Percentiles rank a stretch among this genome's conserved stretches.
These are phyloP conservation scores for Coprinopsis cinerea DNA, from an alignment of 768 basidiomycete genomes.

Conservation along the genomic window DNA sequence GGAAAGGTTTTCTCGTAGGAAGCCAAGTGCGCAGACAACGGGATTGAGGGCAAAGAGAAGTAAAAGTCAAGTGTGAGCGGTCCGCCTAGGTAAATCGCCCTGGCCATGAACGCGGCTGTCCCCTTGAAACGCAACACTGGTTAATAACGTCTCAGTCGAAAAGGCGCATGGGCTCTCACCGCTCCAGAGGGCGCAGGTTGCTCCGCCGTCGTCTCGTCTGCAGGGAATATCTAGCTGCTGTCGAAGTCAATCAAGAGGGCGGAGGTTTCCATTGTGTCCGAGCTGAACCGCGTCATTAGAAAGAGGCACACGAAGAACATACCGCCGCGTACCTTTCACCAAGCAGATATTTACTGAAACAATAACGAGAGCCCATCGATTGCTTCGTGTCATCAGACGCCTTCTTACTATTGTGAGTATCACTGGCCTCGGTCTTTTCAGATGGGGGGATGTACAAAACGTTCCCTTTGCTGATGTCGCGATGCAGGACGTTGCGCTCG, in stretches of 20 bases:
- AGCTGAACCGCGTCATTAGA: background rate
- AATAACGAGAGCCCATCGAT: background rate
- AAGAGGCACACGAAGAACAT: background rate
- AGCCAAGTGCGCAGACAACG: background rate
- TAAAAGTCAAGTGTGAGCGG: background rate
- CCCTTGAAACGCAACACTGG: background rate
- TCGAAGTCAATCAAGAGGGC: constrained; percentile 5
- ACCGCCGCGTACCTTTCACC: background rate
- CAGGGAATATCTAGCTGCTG: no score
- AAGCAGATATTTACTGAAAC: background rate
- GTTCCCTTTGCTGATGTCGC: constrained; percentile 4
- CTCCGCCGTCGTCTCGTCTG: no score
- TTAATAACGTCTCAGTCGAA: background rate
- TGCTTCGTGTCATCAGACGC: background rate
- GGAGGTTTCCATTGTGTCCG: background rate
- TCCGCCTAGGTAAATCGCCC: background rate
- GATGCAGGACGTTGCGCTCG: constrained; percentile 4
- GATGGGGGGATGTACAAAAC: background rate
- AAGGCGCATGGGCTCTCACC: no score
- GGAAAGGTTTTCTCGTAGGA: background rate
- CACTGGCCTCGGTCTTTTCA: background rate
- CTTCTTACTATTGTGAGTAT: no score
- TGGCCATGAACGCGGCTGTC: background rate
- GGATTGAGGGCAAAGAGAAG: no score
- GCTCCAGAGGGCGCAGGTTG: no score